Conservation (phyloP, 2,329 filamentous ascomycete species). For the Penicillium rolfsii region DNA sequence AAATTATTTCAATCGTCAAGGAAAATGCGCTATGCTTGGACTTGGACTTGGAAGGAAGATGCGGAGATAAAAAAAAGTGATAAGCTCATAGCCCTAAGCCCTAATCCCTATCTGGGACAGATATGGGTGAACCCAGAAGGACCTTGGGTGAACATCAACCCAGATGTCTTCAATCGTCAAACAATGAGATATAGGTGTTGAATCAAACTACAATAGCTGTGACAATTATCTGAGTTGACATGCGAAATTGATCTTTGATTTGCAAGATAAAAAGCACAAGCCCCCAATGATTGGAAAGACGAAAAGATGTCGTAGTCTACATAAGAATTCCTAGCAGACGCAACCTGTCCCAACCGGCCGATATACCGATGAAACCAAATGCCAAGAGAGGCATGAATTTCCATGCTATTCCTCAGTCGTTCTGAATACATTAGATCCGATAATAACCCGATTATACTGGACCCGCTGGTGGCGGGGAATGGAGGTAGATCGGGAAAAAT, state of each 20-base stretch:
- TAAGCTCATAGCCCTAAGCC: slow-evolving; percentile 43
- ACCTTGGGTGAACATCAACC: background rate
- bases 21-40: slow-evolving; percentile 6
- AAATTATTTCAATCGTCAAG: slow-evolving; percentile 2
- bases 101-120: slow-evolving; percentile 39
- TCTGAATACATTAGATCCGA: slow-evolving; percentile 43
- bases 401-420: slow-evolving; percentile 39
- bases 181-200: background rate
- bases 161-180: background rate
- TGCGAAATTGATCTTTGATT: slow-evolving; percentile 3
- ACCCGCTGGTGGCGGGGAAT: slow-evolving; percentile 24
- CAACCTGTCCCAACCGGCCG: slow-evolving; percentile 3
- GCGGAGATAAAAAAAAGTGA: slow-evolving; percentile 38
- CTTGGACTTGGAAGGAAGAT: slow-evolving; percentile 10
- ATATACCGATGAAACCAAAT: slow-evolving; percentile 17
- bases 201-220: background rate
- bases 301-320: slow-evolving; percentile 14
- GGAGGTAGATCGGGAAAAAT: slow-evolving; percentile 23
- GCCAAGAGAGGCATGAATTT: slow-evolving; percentile 24
- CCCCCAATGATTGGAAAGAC: background rate
- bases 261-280: background rate
- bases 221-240: background rate
- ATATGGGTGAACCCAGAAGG: background rate
- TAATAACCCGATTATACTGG: slow-evolving; percentile 29
- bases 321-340: slow-evolving; percentile 9